phyloP scores from a whole-genome alignment of 192 early-diverging fungal species.

The Rhizophagus sp. region DNA sequence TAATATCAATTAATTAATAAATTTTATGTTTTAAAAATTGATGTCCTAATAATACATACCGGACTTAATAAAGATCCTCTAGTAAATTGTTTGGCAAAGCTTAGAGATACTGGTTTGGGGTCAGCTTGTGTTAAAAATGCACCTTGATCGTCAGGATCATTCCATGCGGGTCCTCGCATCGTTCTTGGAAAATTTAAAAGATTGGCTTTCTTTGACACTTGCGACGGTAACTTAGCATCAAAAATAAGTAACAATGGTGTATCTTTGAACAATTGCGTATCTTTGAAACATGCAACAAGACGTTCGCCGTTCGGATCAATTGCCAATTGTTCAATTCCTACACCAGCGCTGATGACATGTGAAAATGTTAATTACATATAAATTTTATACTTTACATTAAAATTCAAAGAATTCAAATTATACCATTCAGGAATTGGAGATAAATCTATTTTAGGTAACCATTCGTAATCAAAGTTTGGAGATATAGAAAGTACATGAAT shows the following conservation, averaged over 20 bases:
- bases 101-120: constrained; percentile 11
- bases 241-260: neutral
- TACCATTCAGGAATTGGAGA: neutral
- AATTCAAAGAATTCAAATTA: neutral
- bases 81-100: constrained; percentile 22
- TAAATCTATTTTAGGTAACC: constrained; percentile 2
- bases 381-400: neutral
- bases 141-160: neutral
- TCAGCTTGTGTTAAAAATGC: neutral
- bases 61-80: constrained; percentile 27
- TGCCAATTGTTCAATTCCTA: neutral
- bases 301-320: constrained; percentile 27
- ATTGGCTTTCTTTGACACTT: neutral
- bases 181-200: neutral
- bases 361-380: neutral
- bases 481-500: constrained; percentile 9
- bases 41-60: neutral
- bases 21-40: neutral
- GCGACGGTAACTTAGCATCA: constrained; percentile 16
- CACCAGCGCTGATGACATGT: neutral
- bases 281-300: constrained; percentile 7
- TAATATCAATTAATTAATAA: neutral
- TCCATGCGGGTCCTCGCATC: constrained; percentile 21
- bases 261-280: constrained; percentile 9
- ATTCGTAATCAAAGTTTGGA: constrained; percentile 23